Percentiles rank a stretch among this genome's conserved stretches.
Conservation (phyloP, 2,329 filamentous ascomycete species). For the Whalleya microplaca region DNA sequence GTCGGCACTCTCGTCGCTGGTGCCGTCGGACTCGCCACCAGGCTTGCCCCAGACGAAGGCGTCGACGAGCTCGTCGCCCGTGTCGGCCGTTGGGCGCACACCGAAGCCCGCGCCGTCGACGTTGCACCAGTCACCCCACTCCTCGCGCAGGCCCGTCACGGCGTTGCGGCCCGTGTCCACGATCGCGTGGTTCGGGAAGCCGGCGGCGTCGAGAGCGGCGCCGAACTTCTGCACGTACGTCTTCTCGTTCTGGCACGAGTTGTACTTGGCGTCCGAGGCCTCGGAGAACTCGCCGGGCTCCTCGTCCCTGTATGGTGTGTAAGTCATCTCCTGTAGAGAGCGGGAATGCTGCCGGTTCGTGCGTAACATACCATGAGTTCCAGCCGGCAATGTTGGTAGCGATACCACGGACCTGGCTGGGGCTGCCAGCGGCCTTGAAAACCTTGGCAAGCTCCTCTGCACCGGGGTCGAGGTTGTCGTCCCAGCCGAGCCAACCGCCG, state of each 20-base stretch:
- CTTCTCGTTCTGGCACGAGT: conserved; percentile 57
- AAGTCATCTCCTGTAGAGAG: not conserved
- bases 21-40: conserved; percentile 54
- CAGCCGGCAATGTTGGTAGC: conserved; percentile 63
- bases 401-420: conserved; percentile 56
- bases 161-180: conserved; percentile 41
- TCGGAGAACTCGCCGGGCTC: conserved; percentile 37
- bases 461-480: conserved; percentile 55
- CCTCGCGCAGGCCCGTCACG: conserved; percentile 53
- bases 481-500: conserved; percentile 64
- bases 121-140: conserved; percentile 68
- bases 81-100: conserved; percentile 57
- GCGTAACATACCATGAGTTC: conserved; percentile 53
- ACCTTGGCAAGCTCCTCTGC: conserved; percentile 53
- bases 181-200: conserved; percentile 47
- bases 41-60: conserved; percentile 69
- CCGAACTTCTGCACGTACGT: conserved; percentile 70
- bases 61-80: conserved; percentile 57
- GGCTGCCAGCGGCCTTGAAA: conserved; percentile 57
- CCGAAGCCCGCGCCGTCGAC: conserved; percentile 62
- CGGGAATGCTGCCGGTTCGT: conserved; percentile 30
- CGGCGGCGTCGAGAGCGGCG: conserved; percentile 57
- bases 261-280: conserved; percentile 46
- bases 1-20: conserved; percentile 44
- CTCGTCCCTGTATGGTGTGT: conserved; percentile 28